Evolutionary conservation across 805 yeast genomes (phyloP), one percentile per base, ranked within the genome.

Genomic region (Myxozyma sirexii): DNA sequence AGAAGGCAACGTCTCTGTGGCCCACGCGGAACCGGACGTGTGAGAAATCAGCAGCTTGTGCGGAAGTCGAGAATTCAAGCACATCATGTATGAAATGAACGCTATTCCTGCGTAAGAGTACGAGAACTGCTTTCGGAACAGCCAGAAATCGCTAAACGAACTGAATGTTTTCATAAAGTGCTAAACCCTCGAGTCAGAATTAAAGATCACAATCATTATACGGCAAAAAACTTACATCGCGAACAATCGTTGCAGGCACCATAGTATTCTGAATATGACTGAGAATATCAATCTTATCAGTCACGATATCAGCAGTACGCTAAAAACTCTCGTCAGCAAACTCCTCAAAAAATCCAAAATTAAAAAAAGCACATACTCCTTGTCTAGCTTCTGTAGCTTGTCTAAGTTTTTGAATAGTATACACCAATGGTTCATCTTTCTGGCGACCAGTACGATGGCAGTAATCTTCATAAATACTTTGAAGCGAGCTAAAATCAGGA

Each of bases 81-180:
- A 86, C 88, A 94, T 84, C 91, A 93, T 87, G 70, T 90, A 90
- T 0, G 98, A 89, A 80, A 92, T 85, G 74, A 93, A 93, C 45
- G 90, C 84, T 68, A 94, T 88, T 0, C 96, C 85, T 3, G 97
- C 97, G 75, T 93, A 94, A 74, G 92, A 97, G 27, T 96, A 86
- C 4, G 97, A 84, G 71, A 94, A 96, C 70, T 92, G 97, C 69
- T 91, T 90, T 64, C 98, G 83, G 85, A 96, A 94, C 54, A 93
- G 76, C 99, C 99, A 94, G 79, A 93, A 94, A 69, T 93, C 97
- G 73, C 88, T 97, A 72, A 87, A 96, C 59, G 84, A 82, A 12
- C 86, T 80, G 73, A 85, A 94, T 42, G 85, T 76, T 5, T 79
- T 80, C 57, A 86, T 72, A 70, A 91, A 94, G 72, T 88, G 87